Conservation (phyloP, 1,139 yeast genomes). For the Hansenula lynferdii region DNA sequence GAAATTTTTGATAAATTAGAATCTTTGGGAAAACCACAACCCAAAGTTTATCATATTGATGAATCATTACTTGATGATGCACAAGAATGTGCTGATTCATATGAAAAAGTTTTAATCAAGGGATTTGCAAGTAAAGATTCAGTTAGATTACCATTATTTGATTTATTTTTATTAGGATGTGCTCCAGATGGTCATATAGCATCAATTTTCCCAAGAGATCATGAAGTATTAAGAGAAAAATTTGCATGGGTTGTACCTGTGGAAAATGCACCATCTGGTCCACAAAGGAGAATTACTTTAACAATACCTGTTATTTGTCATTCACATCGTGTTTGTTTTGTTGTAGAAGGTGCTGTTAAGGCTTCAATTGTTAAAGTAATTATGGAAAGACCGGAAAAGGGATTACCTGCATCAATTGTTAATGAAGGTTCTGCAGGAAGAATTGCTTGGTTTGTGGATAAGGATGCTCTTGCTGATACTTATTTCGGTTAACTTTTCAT, state of each 20-base stretch:
- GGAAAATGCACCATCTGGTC: slow-evolving; percentile 88
- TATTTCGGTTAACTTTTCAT: slow-evolving; percentile 38
- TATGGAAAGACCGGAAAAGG: slow-evolving; percentile 97
- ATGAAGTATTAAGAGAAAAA: slow-evolving; percentile 81
- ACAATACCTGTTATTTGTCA: slow-evolving; percentile 95
- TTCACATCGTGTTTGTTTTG: slow-evolving; percentile 88
- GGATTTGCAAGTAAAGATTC: slow-evolving; percentile 97
- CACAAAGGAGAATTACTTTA: slow-evolving; percentile 80
- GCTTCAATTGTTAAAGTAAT: slow-evolving; percentile 91
- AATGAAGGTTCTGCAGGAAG: slow-evolving; percentile 96
- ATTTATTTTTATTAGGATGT: slow-evolving; percentile 84
- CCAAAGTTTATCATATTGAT: slow-evolving; percentile 79
- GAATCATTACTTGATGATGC: slow-evolving; percentile 75
- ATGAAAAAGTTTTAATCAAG: slow-evolving; percentile 78
- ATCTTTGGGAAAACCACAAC: slow-evolving; percentile 30
- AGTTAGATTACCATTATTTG: slow-evolving; percentile 93
- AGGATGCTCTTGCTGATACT: slow-evolving; percentile 82
- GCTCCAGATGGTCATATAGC: slow-evolving; percentile 99
- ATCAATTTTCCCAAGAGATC: slow-evolving; percentile 83
- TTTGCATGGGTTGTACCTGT: slow-evolving; percentile 97
- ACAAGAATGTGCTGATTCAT: slow-evolving; percentile 90
- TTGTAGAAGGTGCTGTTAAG: slow-evolving; percentile 93
- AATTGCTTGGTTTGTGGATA: slow-evolving; percentile 97
- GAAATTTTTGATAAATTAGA: slow-evolving; percentile 57
- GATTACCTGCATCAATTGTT: slow-evolving; percentile 89